phyloP scores from a whole-genome alignment of 1,284 basidiomycete species.

The Lentinula novae-zelandiae region DNA sequence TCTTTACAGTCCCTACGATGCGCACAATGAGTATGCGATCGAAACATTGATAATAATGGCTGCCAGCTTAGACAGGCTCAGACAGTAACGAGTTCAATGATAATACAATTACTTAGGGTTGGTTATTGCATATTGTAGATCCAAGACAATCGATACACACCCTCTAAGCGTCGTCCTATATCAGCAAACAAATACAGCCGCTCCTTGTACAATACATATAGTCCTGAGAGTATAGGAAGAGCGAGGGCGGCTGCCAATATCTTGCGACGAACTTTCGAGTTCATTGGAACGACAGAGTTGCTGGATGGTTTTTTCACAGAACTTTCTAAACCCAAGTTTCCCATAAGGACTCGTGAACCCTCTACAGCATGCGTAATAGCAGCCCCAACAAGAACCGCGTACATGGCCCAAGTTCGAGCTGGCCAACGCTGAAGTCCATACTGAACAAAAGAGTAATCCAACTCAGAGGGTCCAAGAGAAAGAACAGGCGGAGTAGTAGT shows the following conservation, averaged over 20 bases:
- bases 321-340: background rate
- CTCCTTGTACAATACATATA: slow-evolving; percentile 51
- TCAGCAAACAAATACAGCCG: slow-evolving; percentile 53
- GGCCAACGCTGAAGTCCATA: slow-evolving; percentile 59
- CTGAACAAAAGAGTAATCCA: slow-evolving; percentile 76
- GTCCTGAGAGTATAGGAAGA: slow-evolving; percentile 50
- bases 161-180: slow-evolving; percentile 41
- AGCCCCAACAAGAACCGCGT: slow-evolving; percentile 50
- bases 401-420: slow-evolving; percentile 53
- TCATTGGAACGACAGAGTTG: background rate
- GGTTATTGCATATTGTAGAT: slow-evolving; percentile 20
- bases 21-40: slow-evolving; percentile 64
- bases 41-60: slow-evolving; percentile 14
- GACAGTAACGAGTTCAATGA: too few relatives aligned
- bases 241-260: slow-evolving; percentile 29
- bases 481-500: slow-evolving; percentile 42
- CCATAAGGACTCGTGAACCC: slow-evolving; percentile 31
- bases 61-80: too few relatives aligned
- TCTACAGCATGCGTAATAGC: slow-evolving; percentile 56
- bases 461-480: slow-evolving; percentile 62
- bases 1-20: slow-evolving; percentile 56
- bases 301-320: background rate
- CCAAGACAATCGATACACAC: slow-evolving; percentile 17
- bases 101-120: background rate
- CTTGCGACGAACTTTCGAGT: slow-evolving; percentile 27